These are phyloP conservation scores for Penicillium sp. DNA, from an alignment of 2,329 filamentous ascomycete genomes.

Conservation along the genomic window DNA sequence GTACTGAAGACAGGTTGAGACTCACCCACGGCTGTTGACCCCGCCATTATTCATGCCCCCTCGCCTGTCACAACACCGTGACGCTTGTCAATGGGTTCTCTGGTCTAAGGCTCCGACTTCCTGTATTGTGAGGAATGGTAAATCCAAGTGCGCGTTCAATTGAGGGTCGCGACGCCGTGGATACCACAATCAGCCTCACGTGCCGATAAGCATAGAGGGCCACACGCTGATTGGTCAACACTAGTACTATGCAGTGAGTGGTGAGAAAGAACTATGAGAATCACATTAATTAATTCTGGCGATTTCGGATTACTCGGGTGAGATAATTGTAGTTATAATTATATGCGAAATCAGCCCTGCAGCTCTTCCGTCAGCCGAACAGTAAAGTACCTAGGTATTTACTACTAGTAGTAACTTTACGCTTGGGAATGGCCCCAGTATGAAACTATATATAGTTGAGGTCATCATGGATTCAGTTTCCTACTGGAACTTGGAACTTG, in stretches of 20 bases:
- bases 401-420: no score
- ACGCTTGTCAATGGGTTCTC: background rate
- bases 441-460: no score
- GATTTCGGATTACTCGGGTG: no score
- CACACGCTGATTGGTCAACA: background rate
- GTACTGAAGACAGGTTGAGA: slow-evolving; percentile 8
- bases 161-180: slow-evolving; percentile 6
- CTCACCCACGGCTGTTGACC: slow-evolving; percentile 40
- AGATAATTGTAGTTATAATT: no score
- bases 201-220: background rate
- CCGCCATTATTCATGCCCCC: slow-evolving; percentile 48
- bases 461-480: no score
- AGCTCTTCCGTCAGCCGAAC: no score
- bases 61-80: background rate
- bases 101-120: background rate
- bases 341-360: no score
- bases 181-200: background rate
- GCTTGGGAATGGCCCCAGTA: no score
- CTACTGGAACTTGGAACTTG: no score
- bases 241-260: background rate
- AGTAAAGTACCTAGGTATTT: no score
- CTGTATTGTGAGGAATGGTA: background rate
- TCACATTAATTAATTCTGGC: no score
- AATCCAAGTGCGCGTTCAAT: background rate
- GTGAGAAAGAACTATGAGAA: no score